These are phyloP conservation scores for Trypanosoma avium DNA, from an alignment of 208 protist species.

Conservation along the genomic window DNA sequence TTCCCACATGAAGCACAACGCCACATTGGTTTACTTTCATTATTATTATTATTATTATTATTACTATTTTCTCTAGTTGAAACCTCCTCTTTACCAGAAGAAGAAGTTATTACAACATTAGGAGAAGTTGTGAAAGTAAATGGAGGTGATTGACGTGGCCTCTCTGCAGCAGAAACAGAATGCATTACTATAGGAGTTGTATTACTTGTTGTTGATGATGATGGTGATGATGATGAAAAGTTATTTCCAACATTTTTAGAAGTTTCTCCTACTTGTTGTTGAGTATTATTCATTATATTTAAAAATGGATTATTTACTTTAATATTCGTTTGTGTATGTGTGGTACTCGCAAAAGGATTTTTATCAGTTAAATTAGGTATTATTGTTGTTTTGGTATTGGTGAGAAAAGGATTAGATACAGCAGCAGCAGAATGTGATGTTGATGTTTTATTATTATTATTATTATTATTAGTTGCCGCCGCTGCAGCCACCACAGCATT, in stretches of 20 bases:
- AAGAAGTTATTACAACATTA: background rate
- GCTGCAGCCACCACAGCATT: too few relatives aligned
- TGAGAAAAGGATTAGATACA: background rate
- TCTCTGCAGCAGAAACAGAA: background rate
- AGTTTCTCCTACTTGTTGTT: too few relatives aligned
- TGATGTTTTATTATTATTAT: background rate
- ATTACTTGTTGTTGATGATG: background rate
- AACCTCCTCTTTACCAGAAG: too few relatives aligned
- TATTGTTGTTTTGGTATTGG: too few relatives aligned
- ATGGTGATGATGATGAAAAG: too few relatives aligned
- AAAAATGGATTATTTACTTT: background rate
- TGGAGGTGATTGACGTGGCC: conserved; percentile 35
- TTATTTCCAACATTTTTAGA: too few relatives aligned
- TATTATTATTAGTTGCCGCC: background rate
- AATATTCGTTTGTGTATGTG: background rate
- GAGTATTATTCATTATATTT: too few relatives aligned
- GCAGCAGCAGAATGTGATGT: background rate
- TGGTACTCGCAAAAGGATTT: background rate
- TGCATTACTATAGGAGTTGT: conserved; percentile 20
- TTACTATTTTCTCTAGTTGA: background rate
- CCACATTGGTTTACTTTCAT: conserved; percentile 29
- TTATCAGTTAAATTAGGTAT: too few relatives aligned
- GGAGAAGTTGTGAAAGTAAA: conserved; percentile 37
- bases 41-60: background rate
- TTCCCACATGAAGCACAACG: conserved; percentile 41